Conservation (phyloP, 768 basidiomycete species). For the Boletus bicolor region DNA sequence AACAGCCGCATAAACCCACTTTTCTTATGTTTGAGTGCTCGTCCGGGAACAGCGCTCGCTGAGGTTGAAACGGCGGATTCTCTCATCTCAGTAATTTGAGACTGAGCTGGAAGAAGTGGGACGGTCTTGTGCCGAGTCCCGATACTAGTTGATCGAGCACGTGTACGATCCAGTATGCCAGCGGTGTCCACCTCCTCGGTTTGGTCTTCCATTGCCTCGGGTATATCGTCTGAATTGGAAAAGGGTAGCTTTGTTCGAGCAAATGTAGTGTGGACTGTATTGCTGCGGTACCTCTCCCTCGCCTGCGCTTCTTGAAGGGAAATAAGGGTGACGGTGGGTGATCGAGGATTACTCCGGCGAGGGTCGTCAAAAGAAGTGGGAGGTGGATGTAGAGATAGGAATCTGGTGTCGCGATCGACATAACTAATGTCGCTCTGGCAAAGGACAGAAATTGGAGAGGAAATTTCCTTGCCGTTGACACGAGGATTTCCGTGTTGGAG, state of each 20-base stretch:
- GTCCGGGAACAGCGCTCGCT: constrained; percentile 31
- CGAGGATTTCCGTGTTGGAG: constrained; percentile 15
- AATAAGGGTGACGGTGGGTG: constrained; percentile 63
- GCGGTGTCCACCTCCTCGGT: constrained; percentile 26
- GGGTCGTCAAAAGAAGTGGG: constrained; percentile 33
- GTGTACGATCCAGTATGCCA: constrained; percentile 29
- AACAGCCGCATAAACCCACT: constrained; percentile 82
- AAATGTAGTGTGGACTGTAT: constrained; percentile 36
- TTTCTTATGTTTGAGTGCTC: constrained; percentile 68
- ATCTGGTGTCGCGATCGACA: constrained; percentile 29
- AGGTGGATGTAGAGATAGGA: constrained; percentile 33
- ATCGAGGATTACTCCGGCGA: constrained; percentile 50
- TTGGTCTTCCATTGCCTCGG: constrained; percentile 14
- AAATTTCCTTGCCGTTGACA: constrained; percentile 52
- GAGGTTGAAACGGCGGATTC: constrained; percentile 30
- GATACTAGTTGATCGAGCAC: constrained; percentile 62
- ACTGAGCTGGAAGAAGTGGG: constrained; percentile 35
- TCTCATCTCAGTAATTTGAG: constrained; percentile 40
- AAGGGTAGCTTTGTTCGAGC: constrained; percentile 30
- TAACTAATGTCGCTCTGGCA: constrained; percentile 27
- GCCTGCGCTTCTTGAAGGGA: constrained; percentile 78
- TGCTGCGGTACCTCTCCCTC: constrained; percentile 54
- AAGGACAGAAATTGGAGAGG: constrained; percentile 48
- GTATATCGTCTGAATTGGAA: constrained; percentile 33
- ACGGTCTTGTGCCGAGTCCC: constrained; percentile 47